Conservation (phyloP, 2,329 filamentous ascomycete genomes). For the Pseudophaeomoniella oleicola region DNA sequence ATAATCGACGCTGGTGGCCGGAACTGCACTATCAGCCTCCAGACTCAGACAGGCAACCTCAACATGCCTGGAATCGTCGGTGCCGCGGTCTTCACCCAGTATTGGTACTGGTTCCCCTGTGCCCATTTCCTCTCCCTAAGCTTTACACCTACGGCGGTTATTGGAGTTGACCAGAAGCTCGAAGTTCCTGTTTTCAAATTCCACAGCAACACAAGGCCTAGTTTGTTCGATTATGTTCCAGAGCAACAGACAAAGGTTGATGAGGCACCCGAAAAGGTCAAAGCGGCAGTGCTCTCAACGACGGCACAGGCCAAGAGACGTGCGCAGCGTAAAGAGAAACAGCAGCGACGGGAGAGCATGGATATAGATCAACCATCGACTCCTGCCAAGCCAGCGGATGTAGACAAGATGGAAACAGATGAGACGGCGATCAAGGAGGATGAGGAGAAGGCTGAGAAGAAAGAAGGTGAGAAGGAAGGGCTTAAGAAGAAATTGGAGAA, state of each 20-base stretch:
- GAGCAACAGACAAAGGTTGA: conserved; percentile 92
- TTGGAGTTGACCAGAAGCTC: conserved; percentile 83
- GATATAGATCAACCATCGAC: conserved; percentile 59
- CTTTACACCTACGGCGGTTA: conserved; percentile 93
- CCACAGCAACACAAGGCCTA: conserved; percentile 85
- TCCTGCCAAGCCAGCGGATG: conserved; percentile 52
- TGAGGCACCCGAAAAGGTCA: conserved; percentile 83
- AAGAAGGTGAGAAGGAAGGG: conserved; percentile 47
- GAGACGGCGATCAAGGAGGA: conserved; percentile 46
- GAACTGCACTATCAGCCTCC: conserved; percentile 94
- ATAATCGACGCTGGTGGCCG: conserved; percentile 97
- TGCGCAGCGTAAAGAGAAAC: conserved; percentile 84
- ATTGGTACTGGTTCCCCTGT: conserved; percentile 99
- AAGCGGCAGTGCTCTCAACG: conserved; percentile 88
- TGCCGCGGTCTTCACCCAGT: conserved; percentile 96
- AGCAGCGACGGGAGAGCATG: conserved; percentile 85
- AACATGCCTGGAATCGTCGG: conserved; percentile 98
- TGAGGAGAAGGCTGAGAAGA: conserved; percentile 34
- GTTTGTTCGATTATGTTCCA: conserved; percentile 93
- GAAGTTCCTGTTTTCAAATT: conserved; percentile 92
- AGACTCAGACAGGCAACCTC: conserved; percentile 94
- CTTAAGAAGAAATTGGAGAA: conserved; percentile 84
- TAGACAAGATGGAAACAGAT: conserved; percentile 74
- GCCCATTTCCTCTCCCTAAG: conserved; percentile 93
- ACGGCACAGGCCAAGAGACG: conserved; percentile 93